Base-by-base conservation (phyloP, 495 filamentous ascomycete genomes). In the Hyaloscypha finlandica region DNA sequence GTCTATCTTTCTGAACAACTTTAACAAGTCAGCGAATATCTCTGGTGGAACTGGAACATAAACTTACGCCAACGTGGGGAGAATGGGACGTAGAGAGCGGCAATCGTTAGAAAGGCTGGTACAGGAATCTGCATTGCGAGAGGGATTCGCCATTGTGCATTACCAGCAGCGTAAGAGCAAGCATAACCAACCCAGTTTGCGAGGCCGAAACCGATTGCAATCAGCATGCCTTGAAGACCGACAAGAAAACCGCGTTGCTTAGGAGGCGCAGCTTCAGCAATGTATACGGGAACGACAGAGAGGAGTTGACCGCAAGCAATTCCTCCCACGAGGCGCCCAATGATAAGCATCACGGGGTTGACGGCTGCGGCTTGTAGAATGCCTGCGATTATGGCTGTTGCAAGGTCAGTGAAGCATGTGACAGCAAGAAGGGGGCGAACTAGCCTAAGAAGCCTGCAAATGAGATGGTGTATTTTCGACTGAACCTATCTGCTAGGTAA, bases 101-200 rank as follows among this genome's bases (percentile, higher is more conserved):
- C 25, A 25, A 25, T 25, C 1, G 25, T 25, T 37, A 51, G 22
- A 25, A 9, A 30, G 48, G 52, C 8, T 30, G 63, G 30, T 12
- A 33, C 9, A 12, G 54, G 52, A 30, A 45, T 45, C 53, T 65
- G 63, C 31, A 58, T 45, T 12, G 35, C 54, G 0, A 65, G 37
- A 9, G 63, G 20, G 9, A 57, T 14, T 25, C 54, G 52, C 63
- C 63, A 65, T 4, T 14, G 11, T 3, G 22, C n/a, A 51, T 65
- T 22, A 4, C 53, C 53, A 14, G 8, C 2, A 5, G 54, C 54
- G 51, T 58, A 65, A 8, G 8, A 39, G 79, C 73, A 35, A 75
- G 79, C 6, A 84, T 84, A 62, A 84, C 77, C 39, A 32, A 65
- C 83, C 85, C 19, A 87, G 62, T 83, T 85, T 85, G 70, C 86